phyloP scores from a whole-genome alignment of 2,329 filamentous ascomycete species.

The Aspergillus sp. region DNA sequence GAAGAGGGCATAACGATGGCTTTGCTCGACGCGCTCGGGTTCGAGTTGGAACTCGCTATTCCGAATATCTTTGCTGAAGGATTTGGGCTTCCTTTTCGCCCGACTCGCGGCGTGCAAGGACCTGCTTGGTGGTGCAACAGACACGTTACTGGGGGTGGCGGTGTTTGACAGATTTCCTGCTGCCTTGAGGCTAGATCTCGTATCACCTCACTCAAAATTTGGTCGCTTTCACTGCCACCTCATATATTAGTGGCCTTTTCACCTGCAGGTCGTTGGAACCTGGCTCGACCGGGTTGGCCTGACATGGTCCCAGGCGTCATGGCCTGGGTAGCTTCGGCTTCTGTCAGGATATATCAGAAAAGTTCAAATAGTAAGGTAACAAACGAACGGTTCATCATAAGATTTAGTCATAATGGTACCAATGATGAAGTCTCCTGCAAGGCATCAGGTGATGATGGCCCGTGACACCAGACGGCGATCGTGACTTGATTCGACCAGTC shows the following conservation, averaged over 20 bases:
- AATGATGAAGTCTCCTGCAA: neutral
- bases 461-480: conserved; percentile 13
- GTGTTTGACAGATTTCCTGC: neutral
- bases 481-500: conserved; percentile 5
- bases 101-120: neutral
- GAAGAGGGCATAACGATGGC: neutral
- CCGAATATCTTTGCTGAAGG: neutral
- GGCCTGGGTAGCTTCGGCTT: neutral
- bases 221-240: neutral
- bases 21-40: neutral
- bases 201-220: neutral
- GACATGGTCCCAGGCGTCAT: neutral
- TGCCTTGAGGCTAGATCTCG: neutral
- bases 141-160: neutral
- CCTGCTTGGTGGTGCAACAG: neutral
- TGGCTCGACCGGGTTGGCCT: neutral
- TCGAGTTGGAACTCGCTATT: neutral
- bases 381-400: neutral
- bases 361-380: neutral
- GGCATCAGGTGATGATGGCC: conserved; percentile 16
- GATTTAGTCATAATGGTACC: neutral
- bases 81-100: neutral
- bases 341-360: neutral
- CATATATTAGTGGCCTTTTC: neutral
- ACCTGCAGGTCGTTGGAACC: neutral